Conservation (phyloP, 345 rosid species). For the rapeseed (Brassica napus) region Da-Ae NC_063447.1:43694001-43694500, state of each 20-base stretch:
- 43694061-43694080: constrained; percentile 87
- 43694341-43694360: constrained; percentile 47
- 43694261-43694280: constrained; percentile 70
- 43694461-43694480: background rate
- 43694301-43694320: constrained; percentile 64
- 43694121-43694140: constrained; percentile 81
- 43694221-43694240: background rate
- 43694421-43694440: background rate
- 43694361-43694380: constrained; percentile 63
- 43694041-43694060: constrained; percentile 56
- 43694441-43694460: background rate
- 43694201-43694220: constrained; percentile 6
- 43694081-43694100: constrained; percentile 85
- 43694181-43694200: constrained; percentile 9
- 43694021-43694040: constrained; percentile 81
- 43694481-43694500: background rate
- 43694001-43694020: constrained; percentile 72
- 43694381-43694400: constrained; percentile 56
- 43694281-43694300: constrained; percentile 68
- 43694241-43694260: background rate
- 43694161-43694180: constrained; percentile 80
- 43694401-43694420: constrained; percentile 41
- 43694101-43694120: constrained; percentile 71
- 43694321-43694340: constrained; percentile 56
- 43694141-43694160: constrained; percentile 58